Evolutionary conservation across 2,329 filamentous ascomycete genomes (phyloP), one percentile per base, ranked within the genome.

Genomic region (Fusarium agapanthi): DNA sequence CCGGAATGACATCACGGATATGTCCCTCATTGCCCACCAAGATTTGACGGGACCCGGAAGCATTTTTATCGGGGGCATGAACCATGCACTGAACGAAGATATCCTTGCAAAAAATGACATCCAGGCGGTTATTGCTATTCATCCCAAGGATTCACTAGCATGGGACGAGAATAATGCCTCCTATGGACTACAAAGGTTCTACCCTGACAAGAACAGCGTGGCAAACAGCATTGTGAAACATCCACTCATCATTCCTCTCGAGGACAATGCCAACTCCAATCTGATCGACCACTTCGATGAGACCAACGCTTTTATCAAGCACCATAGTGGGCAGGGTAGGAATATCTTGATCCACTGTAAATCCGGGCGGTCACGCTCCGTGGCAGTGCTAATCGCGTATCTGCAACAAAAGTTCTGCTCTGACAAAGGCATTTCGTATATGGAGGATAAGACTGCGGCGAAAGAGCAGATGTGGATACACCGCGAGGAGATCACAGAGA

Each of bases 311-410:
- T 59, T 59, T 9, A 59, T 59, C 7, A 22, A 28, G 22, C 16
- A 1, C 0, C 34, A 59, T 38, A 59, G 15, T 1, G 0, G 1
- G 9, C 13, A 51, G 56, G 56, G 56, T 5, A 51, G 43, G 10
- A 51, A 59, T 10, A 40, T 59, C 22, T 40, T 59, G 56, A 51
- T 59, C 1, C 32, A 59, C 43, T 59, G 56, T 18, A 59, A 59
- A 59, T 59, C 56, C 1, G 56, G 56, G 16, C 56, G 56, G 22
- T 59, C 56, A 1, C 43, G 56, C 7, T 59, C 56, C 2, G 43
- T 59, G 15, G 56, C 56, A 40, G 56, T 59, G 26, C 43, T 59
- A 0, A 51, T 59, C 16, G 56, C 56, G 0, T 59, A 59, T 59
- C 2, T 59, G 16, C 56, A 59, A 51, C 43, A 59, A 26, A 26